These are phyloP conservation scores for Trichoderma sp. DNA, from an alignment of 2,329 filamentous ascomycete species.

Conservation along the genomic window DNA sequence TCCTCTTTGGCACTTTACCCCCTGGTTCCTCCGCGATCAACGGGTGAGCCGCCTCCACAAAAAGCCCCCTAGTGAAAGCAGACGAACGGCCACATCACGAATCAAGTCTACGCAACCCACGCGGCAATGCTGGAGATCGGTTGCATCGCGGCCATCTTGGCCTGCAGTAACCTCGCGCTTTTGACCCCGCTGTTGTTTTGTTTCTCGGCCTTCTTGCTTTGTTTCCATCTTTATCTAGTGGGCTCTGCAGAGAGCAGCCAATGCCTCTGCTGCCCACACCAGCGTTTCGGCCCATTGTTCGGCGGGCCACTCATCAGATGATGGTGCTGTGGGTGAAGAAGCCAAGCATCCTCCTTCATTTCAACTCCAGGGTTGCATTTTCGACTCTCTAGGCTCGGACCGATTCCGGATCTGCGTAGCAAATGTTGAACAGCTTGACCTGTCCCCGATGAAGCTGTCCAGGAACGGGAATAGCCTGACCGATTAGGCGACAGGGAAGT, in stretches of 20 bases:
- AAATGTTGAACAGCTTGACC: not conserved
- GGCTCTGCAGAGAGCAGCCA: not conserved
- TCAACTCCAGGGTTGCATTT: not conserved
- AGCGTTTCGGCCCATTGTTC: constrained; percentile 18
- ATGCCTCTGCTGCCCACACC: constrained; percentile 6
- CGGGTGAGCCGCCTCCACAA: not conserved
- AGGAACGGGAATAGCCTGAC: constrained; percentile 4
- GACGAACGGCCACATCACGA: not conserved
- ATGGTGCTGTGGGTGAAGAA: not conserved
- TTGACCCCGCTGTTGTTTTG: not conserved
- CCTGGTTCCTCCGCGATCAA: not conserved
- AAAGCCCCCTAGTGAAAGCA: not conserved
- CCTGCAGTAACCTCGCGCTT: not conserved
- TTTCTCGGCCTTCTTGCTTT: constrained; percentile 14
- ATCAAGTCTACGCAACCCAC: not conserved
- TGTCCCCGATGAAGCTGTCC: constrained; percentile 7
- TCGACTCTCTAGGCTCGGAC: constrained; percentile 14
- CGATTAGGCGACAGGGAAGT: not conserved
- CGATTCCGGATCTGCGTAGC: constrained; percentile 17
- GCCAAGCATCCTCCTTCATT: not conserved
- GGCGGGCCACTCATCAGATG: constrained; percentile 17
- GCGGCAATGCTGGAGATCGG: constrained; percentile 2
- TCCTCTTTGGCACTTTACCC: not conserved
- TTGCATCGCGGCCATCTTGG: not conserved
- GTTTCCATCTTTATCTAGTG: constrained; percentile 11